Evolutionary conservation across 192 early-diverging fungal species (phyloP).

Genomic region (Umbelopsis sp.): DNA sequence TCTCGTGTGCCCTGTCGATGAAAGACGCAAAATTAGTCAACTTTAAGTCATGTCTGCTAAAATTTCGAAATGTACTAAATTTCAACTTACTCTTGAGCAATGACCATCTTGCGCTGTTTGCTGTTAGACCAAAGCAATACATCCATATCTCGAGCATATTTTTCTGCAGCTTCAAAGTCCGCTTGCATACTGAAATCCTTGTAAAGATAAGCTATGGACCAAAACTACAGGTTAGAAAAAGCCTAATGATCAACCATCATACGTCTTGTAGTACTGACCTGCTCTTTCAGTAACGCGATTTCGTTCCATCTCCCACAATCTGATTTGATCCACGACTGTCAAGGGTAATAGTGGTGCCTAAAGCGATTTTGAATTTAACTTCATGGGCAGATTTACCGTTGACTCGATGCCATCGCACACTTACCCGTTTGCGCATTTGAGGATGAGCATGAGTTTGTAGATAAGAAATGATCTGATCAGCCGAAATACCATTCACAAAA

Average conservation of each 20-base stretch:
- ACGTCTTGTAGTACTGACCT: constrained; percentile 26
- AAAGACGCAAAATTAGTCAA: background rate
- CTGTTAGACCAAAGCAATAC: constrained; percentile 79
- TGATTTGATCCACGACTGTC: constrained; percentile 94
- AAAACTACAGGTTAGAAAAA: background rate
- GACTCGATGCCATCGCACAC: background rate
- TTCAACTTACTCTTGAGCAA: constrained; percentile 58
- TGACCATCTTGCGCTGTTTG: constrained; percentile 70
- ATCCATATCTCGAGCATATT: constrained; percentile 77
- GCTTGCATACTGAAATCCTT: constrained; percentile 68
- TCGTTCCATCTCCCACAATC: constrained; percentile 95
- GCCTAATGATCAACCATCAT: background rate
- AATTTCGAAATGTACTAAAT: no score
- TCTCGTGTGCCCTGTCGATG: constrained; percentile 34
- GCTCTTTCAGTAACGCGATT: constrained; percentile 68
- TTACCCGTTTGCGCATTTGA: constrained; percentile 80
- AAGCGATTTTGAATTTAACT: background rate
- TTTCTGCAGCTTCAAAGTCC: constrained; percentile 74
- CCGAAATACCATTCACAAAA: constrained; percentile 85
- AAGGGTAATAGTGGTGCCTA: constrained; percentile 79
- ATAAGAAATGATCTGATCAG: constrained; percentile 94
- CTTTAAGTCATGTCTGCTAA: background rate
- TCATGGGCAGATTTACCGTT: background rate
- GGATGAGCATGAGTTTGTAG: constrained; percentile 89
- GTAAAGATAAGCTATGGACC: constrained; percentile 65